Evolutionary conservation across 306 rosid species (phyloP).

Genomic region (Rosa lucieae): DNA sequence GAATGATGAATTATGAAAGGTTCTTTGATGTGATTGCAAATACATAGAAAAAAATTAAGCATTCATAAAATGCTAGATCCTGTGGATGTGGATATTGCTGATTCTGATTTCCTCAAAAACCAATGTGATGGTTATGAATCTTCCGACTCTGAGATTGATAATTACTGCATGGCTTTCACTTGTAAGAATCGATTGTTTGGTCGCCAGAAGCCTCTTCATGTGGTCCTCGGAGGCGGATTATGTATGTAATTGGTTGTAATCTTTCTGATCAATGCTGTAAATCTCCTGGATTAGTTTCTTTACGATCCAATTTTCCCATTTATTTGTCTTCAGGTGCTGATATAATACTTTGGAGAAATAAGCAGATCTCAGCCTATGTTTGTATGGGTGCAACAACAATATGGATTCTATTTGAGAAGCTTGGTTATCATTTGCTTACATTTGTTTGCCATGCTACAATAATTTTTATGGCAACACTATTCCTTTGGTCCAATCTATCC

Average conservation of each 20-base stretch:
- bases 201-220: constrained; percentile 53
- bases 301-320: not conserved
- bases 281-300: not conserved
- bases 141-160: constrained; percentile 49
- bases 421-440: constrained; percentile 50
- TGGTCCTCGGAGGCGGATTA: constrained; percentile 52
- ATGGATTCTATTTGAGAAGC: constrained; percentile 49
- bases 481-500: constrained; percentile 48
- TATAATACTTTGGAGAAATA: constrained; percentile 58
- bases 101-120: constrained; percentile 41
- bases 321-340: constrained; percentile 50
- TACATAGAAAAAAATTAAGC: constrained; percentile 1
- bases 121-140: constrained; percentile 38
- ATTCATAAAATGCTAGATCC: constrained; percentile 29
- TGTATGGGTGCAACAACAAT: constrained; percentile 39
- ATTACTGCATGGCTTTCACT: constrained; percentile 33
- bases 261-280: not conserved
- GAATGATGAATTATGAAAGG: not conserved
- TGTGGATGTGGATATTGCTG: constrained; percentile 50
- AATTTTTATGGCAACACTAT: constrained; percentile 34
- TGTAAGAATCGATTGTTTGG: constrained; percentile 53
- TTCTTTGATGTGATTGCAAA: not conserved
- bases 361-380: constrained; percentile 38
- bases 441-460: constrained; percentile 47
- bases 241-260: constrained; percentile 28